Percentiles rank a stretch among this genome's conserved stretches.
These are phyloP conservation scores for Candida buenavistaensis DNA, from an alignment of 1,139 yeast genomes.

Conservation along the genomic window DNA sequence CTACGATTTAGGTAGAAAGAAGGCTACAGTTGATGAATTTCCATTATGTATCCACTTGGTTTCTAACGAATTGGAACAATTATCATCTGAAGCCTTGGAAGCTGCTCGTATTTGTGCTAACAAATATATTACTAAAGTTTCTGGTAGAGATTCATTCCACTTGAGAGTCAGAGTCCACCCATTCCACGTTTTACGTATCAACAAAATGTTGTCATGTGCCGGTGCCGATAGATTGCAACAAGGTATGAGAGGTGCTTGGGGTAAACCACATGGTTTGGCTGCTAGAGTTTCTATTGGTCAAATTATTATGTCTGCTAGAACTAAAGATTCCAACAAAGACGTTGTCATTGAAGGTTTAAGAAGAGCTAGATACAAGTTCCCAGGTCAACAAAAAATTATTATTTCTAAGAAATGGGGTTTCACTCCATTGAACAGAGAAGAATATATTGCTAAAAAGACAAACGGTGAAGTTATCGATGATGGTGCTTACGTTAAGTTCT, in stretches of 20 bases:
- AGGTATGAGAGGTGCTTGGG: conserved; percentile 99
- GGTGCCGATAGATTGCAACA: conserved; percentile 99
- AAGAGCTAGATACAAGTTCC: conserved; percentile 99
- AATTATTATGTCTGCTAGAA: conserved; percentile 96
- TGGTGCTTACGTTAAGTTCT: conserved; percentile 99
- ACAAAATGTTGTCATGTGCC: conserved; percentile 99
- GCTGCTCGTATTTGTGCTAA: conserved; percentile 99
- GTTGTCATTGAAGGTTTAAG: conserved; percentile 98
- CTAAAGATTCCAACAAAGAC: conserved; percentile 96
- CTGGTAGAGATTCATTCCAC: conserved; percentile 99
- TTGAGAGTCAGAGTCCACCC: conserved; percentile 99
- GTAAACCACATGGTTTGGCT: conserved; percentile 99
- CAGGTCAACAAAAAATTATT: conserved; percentile 99
- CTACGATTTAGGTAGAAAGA: conserved; percentile 99
- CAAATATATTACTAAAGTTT: conserved; percentile 96
- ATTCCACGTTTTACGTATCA: conserved; percentile 99
- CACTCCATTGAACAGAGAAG: conserved; percentile 98
- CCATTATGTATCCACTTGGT: conserved; percentile 99
- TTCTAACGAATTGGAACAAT: conserved; percentile 98
- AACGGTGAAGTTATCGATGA: conserved; percentile 98
- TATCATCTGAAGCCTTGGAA: conserved; percentile 99
- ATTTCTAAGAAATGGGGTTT: conserved; percentile 99
- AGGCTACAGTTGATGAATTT: conserved; percentile 99
- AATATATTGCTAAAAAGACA: conserved; percentile 90
- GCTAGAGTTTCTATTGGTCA: conserved; percentile 99